Base-by-base conservation (phyloP, 495 filamentous ascomycete genomes). In the Clavariopsis aquatica region DNA sequence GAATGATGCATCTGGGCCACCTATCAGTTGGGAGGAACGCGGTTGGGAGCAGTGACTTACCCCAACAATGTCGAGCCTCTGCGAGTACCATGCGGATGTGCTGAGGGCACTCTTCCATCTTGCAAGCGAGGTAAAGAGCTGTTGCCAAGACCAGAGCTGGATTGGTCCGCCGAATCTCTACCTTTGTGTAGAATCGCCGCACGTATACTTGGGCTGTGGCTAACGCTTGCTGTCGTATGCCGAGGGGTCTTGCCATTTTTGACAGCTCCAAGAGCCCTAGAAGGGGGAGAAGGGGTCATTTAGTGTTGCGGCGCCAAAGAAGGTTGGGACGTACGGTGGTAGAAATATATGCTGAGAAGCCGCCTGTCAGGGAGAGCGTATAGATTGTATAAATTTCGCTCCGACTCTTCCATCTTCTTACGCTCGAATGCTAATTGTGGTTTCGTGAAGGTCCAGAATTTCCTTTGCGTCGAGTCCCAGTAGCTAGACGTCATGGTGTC, bases 31-130 rank as follows among this genome's bases (percentile, higher is more conserved):
- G 17, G 9, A 22, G 7, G 15, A 45, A 62, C 43, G 53, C 52
- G 56, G 54, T 64, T 58, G 41, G 56, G 2, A 59, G 20, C 13
- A 52, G 29, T 15, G 23, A 27, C 81, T 47, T 82, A 88, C 90
- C 87, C 91, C 92, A 98, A 45, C 93, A 78, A 52, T 84, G 82
- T n/a, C 91, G 85, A 4, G 93, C 91, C 75, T 98, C 93, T 5
- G 83, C 85, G 1, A 92, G 86, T 46, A 98, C 84, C 52, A 93
- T 82, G 31, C 93, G 84, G 64, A 98, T 98, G 75, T 98, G 95
- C 75, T 96, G 93, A 27, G 94, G 95, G 65, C 88, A 93, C 77
- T 98, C 94, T 75, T 98, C 94, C 90, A 96, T 96, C 77, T 98
- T 98, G 78, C 92, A 96, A 51, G 95, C 94, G 34, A 98, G 81